Percentiles rank a stretch among this genome's conserved stretches.
Conservation (phyloP, 306 rosid genomes). For the Arachis hypogaea region DNA sequence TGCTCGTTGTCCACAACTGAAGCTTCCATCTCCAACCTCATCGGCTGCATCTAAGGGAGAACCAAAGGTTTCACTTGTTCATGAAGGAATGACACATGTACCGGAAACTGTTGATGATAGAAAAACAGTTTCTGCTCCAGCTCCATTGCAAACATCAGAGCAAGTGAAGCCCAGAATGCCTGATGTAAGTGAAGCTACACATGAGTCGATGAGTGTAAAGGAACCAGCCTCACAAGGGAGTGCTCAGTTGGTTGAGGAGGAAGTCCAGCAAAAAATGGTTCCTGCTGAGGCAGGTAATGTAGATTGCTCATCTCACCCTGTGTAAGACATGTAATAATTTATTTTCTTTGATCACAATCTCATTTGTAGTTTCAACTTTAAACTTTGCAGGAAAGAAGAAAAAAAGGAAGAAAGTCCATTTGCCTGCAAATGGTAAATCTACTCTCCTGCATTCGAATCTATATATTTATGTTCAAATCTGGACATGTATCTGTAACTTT, state of each 20-base stretch:
- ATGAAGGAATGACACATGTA: conserved; percentile 48
- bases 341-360: conserved; percentile 23
- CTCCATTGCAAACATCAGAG: conserved; percentile 62
- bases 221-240: conserved; percentile 93
- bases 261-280: conserved; percentile 96
- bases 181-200: conserved; percentile 92
- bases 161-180: conserved; percentile 55
- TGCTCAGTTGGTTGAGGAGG: conserved; percentile 83
- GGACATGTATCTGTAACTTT: conserved; percentile 1
- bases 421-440: conserved; percentile 72
- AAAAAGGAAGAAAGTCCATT: conserved; percentile 90
- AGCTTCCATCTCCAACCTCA: conserved; percentile 89
- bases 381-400: conserved; percentile 78
- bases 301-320: background rate
- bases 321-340: background rate
- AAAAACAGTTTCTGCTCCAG: conserved; percentile 63
- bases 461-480: background rate
- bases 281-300: conserved; percentile 83
- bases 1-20: conserved; percentile 83
- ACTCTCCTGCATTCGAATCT: conserved; percentile 10
- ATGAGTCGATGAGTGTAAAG: conserved; percentile 79
- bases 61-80: conserved; percentile 46
- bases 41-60: conserved; percentile 94
- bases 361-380: conserved; percentile 25
- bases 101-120: conserved; percentile 52